Base-by-base conservation (phyloP, 1,139 yeast species). In the Candida buenavistaensis region DNA sequence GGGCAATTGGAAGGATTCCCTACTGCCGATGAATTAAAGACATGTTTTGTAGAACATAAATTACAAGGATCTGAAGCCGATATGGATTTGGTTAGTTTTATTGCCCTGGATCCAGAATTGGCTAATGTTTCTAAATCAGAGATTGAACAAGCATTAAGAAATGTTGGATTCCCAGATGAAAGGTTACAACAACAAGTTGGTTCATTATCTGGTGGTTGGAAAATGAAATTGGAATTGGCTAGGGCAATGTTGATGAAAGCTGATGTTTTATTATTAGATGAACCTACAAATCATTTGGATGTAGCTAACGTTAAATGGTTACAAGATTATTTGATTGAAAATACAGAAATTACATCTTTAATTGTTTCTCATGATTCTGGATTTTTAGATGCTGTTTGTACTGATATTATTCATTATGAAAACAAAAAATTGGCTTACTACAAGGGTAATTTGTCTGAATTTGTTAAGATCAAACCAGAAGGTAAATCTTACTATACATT, bases 1-100 rank as follows among this genome's bases (percentile, higher is more conserved):
- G 98, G 97, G 40, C 96, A 92, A 68, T 77, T 92, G 47, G 98
- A 92, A 66, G 98, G 98, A 5, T 92, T 92, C 80, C 98, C 98
- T 26, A 82, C 88, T 47, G 82, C 89, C 51, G 81, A 86, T 39
- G 84, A 85, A 54, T 71, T 92, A 48, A 82, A 84, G 60, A 92
- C 97, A 23, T 90, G 97, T 68, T 92, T 92, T 55, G 98, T 92
- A 33, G 98, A 92, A 70, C 98, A 92, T 69, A 87, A 87, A 57
- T 72, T 92, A 46, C 98, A 94, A 68, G 97, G 97, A 40, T 84
- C 87, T 44, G 97, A 92, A 59, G 96, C 90, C 38, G 94, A 85
- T 53, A 72, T 87, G 79, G 92, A 89, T 57, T 72, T 92, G 48
- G 95, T 89, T 28, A 64, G 80, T 7, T 92, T 92, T 59, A 90